These are phyloP conservation scores for Magnaporthiopsis poae DNA, from an alignment of 2,329 filamentous ascomycete genomes.

Conservation along the genomic window DNA sequence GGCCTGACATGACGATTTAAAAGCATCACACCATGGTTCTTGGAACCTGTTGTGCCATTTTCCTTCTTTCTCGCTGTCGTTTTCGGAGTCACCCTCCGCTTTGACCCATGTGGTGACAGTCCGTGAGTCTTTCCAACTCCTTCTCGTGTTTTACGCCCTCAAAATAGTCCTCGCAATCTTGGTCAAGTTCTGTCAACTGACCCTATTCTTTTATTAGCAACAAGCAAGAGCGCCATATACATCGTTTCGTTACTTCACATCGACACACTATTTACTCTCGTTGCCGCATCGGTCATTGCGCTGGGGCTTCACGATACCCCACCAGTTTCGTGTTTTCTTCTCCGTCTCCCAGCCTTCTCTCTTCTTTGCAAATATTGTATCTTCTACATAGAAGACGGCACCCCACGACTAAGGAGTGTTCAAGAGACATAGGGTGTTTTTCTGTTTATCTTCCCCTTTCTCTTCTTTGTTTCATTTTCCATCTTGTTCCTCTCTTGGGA, in stretches of 20 bases:
- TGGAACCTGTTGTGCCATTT: neutral
- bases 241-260: neutral
- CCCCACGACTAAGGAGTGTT: neutral
- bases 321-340: neutral
- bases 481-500: neutral
- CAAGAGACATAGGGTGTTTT: neutral
- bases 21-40: neutral
- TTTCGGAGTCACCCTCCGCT: neutral
- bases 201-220: neutral
- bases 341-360: neutral
- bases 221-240: neutral
- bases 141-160: neutral
- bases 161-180: neutral
- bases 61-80: neutral
- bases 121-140: neutral
- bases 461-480: neutral
- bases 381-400: constrained; percentile 1
- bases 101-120: neutral
- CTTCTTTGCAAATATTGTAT: constrained; percentile 2
- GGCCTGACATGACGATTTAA: too few relatives aligned
- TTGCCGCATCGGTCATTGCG: neutral
- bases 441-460: neutral
- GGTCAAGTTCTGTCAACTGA: neutral
- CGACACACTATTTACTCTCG: neutral
- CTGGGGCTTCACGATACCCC: neutral